Conservation (phyloP, 2,329 filamentous ascomycete genomes). For the Sporothrix pseudoabietina region DNA sequence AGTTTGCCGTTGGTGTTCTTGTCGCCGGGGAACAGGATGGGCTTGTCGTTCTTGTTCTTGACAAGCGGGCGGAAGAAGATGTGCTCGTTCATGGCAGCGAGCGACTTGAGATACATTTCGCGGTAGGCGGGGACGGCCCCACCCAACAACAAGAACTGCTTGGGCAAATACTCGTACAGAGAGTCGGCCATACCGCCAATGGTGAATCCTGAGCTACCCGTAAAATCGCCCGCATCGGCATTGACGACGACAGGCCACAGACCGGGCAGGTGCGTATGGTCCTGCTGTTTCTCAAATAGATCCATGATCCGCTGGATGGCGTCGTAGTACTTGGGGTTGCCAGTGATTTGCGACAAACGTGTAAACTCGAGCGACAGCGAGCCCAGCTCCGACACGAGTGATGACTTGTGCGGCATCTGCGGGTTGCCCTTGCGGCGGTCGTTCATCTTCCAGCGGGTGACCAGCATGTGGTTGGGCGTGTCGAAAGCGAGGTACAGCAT, state of each 20-base stretch:
- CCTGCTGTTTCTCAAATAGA: constrained; percentile 57
- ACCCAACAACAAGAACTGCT: constrained; percentile 67
- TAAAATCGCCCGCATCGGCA: constrained; percentile 59
- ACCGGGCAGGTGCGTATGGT: constrained; percentile 58
- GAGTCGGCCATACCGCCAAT: constrained; percentile 61
- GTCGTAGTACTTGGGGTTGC: constrained; percentile 63
- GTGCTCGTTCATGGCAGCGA: constrained; percentile 44
- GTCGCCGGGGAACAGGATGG: constrained; percentile 54
- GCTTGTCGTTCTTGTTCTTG: constrained; percentile 42
- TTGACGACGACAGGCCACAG: constrained; percentile 64
- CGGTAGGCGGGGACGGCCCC: constrained; percentile 52
- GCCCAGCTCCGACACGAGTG: constrained; percentile 54
- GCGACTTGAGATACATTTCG: constrained; percentile 39
- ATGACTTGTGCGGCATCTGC: constrained; percentile 43
- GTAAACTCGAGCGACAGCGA: constrained; percentile 70
- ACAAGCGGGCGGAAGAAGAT: constrained; percentile 49
- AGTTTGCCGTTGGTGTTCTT: constrained; percentile 38
- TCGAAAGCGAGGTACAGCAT: constrained; percentile 68
- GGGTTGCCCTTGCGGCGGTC: constrained; percentile 25
- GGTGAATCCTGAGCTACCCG: constrained; percentile 56
- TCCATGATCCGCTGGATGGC: constrained; percentile 60
- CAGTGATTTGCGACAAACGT: constrained; percentile 63
- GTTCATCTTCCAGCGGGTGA: constrained; percentile 37
- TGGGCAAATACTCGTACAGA: constrained; percentile 65
- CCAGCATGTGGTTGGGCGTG: constrained; percentile 66